Evolutionary conservation across 176 grass and related monocot genomes (phyloP).

Genomic region (Cenchrus americanus): DNA sequence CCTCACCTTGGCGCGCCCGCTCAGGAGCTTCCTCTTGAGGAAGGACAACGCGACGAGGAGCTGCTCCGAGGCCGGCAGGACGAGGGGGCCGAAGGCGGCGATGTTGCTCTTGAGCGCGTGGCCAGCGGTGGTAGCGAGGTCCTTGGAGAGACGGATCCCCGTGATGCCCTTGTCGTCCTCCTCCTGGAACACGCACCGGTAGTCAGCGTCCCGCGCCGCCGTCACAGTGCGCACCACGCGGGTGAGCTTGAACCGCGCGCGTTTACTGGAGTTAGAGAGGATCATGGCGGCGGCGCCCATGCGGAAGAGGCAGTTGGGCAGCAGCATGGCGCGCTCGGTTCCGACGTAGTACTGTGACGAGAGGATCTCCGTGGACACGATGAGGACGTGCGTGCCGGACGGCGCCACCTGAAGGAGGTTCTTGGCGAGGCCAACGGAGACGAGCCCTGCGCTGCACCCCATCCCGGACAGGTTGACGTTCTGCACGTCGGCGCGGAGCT

Average conservation of each 20-base stretch:
- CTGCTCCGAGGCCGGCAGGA: conserved; percentile 54
- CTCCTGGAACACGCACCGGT: conserved; percentile 53
- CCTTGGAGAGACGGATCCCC: conserved; percentile 52
- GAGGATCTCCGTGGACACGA: conserved; percentile 60
- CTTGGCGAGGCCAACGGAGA: conserved; percentile 59
- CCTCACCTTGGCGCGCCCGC: conserved; percentile 32
- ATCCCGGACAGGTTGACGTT: conserved; percentile 65
- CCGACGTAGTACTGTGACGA: conserved; percentile 59
- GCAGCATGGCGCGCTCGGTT: conserved; percentile 53
- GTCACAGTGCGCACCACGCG: conserved; percentile 42
- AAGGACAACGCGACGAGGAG: conserved; percentile 36
- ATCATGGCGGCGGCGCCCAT: conserved; percentile 57
- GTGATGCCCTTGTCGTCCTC: conserved; percentile 58
- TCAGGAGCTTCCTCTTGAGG: conserved; percentile 38
- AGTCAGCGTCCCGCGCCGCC: conserved; percentile 35
- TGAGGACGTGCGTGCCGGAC: conserved; percentile 29
- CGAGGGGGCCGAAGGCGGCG: conserved; percentile 36
- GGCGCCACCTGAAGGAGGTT: conserved; percentile 47
- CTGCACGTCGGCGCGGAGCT: conserved; percentile 48
- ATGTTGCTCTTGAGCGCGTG: conserved; percentile 52
- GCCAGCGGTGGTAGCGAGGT: conserved; percentile 48
- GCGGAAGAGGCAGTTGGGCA: conserved; percentile 67
- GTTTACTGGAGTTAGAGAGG: conserved; percentile 34
- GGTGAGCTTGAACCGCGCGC: conserved; percentile 30
- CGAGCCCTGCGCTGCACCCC: conserved; percentile 49